phyloP scores from a whole-genome alignment of 2,329 filamentous ascomycete species.

The Pseudogymnoascus verrucosus region DNA sequence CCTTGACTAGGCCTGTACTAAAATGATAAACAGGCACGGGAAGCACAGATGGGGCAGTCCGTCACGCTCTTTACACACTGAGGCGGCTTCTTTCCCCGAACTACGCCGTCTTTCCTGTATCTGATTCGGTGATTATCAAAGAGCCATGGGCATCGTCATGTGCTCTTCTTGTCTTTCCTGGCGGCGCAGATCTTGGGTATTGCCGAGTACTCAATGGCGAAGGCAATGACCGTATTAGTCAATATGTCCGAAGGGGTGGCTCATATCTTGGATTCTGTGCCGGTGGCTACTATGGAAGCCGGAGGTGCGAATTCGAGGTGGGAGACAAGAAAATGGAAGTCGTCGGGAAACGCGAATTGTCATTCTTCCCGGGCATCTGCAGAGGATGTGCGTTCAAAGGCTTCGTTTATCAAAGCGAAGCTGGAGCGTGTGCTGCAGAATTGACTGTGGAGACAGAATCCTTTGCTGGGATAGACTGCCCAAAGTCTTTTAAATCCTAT shows the following conservation, averaged over 20 bases:
- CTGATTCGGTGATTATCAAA: conserved; percentile 68
- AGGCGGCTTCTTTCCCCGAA: conserved; percentile 78
- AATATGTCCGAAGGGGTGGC: conserved; percentile 80
- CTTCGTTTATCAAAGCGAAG: conserved; percentile 85
- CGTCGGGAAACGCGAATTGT: conserved; percentile 73
- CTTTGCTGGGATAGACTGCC: conserved; percentile 36
- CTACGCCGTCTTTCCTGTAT: conserved; percentile 86
- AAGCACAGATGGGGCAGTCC: conserved; percentile 78
- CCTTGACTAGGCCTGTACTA: not conserved
- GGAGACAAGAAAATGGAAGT: conserved; percentile 77
- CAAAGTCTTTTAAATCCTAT: conserved; percentile 64
- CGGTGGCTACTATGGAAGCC: conserved; percentile 82
- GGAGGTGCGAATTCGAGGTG: conserved; percentile 83
- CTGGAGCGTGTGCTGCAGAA: conserved; percentile 65
- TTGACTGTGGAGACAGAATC: conserved; percentile 54
- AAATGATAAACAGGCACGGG: conserved; percentile 56
- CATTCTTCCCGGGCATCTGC: conserved; percentile 80
- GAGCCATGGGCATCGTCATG: conserved; percentile 88
- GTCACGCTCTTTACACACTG: conserved; percentile 80
- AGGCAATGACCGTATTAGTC: conserved; percentile 75
- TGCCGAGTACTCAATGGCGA: conserved; percentile 79
- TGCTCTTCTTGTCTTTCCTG: conserved; percentile 83
- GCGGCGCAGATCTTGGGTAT: conserved; percentile 89
- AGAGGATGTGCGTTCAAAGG: conserved; percentile 81
- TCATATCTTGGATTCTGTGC: conserved; percentile 88